Evolutionary conservation across 306 rosid species (phyloP), one percentile per base, ranked within the genome.

Genomic region (Vigna nakashimae): DNA sequence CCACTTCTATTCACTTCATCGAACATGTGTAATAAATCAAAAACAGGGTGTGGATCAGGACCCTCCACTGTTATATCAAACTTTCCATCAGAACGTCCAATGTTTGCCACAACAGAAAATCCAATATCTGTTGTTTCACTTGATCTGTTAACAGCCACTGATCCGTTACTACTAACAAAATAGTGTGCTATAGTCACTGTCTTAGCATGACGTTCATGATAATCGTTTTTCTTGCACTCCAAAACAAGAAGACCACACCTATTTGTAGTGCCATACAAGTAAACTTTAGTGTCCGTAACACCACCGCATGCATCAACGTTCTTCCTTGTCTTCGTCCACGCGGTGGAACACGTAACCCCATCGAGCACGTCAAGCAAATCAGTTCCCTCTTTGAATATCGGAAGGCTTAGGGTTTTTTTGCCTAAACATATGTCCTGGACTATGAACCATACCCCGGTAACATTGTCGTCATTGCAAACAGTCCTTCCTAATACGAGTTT

Each of bases 21-120:
- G 16, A 57, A 58, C 45, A 40, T 40, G 45, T 40, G 9, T 40
- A 40, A 0, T 9, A 40, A 40, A 2, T 0, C 12, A 40, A 11
- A 40, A 40, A 9, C 45, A 7, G 45, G 45, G 45, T 40, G 45
- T 40, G 0, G 11, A 0, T 40, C 45, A 40, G 45, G 45, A 9
- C 45, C 45, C 45, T 40, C 45, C 45, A 74, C 69, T 0, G 4
- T 26, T 26, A 26, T 12, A 58, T 24, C 63, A 0, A 57, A 57
- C 0, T 11, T 4, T 0, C n/a, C 36, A 57, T 22, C 4, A 15
- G 1, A 57, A 0, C 0, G 1, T 1, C 7, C 0, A 24, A 57
- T 0, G 0, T 57, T 59, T 6, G 4, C 2, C 38, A 58, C 40
- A 0, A 58, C 8, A 30, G 43, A 60, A 15, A 60, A 5, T 0